Percentiles rank a stretch among this genome's conserved stretches.
phyloP scores from a whole-genome alignment of 768 basidiomycete genomes.

The Fibroporia radiculosa region DNA sequence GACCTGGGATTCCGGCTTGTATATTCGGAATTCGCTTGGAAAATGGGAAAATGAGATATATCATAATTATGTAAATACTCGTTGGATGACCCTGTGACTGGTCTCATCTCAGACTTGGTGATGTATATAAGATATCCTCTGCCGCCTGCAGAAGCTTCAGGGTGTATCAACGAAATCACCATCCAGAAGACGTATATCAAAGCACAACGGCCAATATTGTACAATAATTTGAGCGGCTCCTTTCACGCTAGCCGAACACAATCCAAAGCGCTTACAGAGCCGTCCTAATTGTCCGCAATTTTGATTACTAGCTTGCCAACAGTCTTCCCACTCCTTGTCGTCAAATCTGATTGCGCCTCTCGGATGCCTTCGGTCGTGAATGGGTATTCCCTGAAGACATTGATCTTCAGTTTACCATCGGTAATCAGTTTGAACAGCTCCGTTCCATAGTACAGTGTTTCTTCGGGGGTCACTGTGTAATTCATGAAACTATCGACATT shows the following conservation, averaged over 20 bases:
- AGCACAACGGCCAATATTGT: too few species aligned
- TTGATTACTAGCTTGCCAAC: constrained; percentile 80
- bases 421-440: constrained; percentile 55
- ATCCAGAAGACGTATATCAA: too few species aligned
- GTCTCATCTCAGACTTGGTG: too few species aligned
- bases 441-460: constrained; percentile 55
- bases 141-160: too few species aligned
- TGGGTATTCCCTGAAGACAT: constrained; percentile 67
- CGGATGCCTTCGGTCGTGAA: constrained; percentile 73
- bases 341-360: constrained; percentile 70
- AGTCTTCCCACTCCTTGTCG: constrained; percentile 53
- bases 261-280: too few species aligned
- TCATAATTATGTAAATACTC: too few species aligned
- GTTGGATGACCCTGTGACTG: too few species aligned
- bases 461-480: constrained; percentile 65
- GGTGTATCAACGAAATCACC: too few species aligned
- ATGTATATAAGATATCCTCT: too few species aligned
- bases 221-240: neutral
- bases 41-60: too few species aligned
- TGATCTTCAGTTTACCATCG: constrained; percentile 52
- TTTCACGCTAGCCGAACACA: neutral
- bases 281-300: constrained; percentile 27
- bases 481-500: constrained; percentile 47
- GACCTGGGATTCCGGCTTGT: too few species aligned
- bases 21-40: too few species aligned